Base-by-base conservation (phyloP, 2,329 filamentous ascomycete genomes). In the Calonectria pauciramosa region DNA sequence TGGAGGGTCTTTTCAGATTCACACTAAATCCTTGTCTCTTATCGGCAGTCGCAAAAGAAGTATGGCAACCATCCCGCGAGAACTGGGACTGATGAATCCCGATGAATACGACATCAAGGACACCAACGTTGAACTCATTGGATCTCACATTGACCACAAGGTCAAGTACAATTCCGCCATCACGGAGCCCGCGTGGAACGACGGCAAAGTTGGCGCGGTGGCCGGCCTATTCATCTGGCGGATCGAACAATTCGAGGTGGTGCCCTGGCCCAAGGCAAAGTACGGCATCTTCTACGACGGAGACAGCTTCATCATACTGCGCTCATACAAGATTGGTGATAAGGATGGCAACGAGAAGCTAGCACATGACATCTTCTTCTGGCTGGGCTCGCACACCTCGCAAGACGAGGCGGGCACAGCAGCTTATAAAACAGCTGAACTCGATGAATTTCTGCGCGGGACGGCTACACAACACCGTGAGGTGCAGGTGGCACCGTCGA, bases 331-430 rank as follows among this genome's bases (percentile, higher is more conserved):
- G 78, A 81, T 91, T 38, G 88, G 88, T 52, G 84, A 86, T 52
- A 84, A 86, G 44, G 83, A 86, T n/a, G 84, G 83, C 5, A 75
- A 78, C 38, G 82, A 89, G 73, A 88, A 86, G 78, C 85, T 93
- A 6, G 86, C 85, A 52, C 92, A 94, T 78, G 92, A 94, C 65
- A 89, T 94, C 80, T 94, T 92, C 87, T 94, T 94, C 85, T 94
- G 92, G 92, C 88, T 94, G 0, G 93, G 93, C 6, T 86, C 84
- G 67, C 90, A 93, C 80, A 94, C 92, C 0, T 89, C 90, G 3
- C 91, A 93, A 84, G 93, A 94, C 76, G 93, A 94, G 84, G 92
- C 92, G 2, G 93, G 92, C 20, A 91, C 90, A 0, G 93, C 93
- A 0, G 92, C 93, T 2, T 93, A 94, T 85, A 94, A 94, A 86